Conservation (phyloP, 768 basidiomycete species). For the Lactifluus pinguis region DNA sequence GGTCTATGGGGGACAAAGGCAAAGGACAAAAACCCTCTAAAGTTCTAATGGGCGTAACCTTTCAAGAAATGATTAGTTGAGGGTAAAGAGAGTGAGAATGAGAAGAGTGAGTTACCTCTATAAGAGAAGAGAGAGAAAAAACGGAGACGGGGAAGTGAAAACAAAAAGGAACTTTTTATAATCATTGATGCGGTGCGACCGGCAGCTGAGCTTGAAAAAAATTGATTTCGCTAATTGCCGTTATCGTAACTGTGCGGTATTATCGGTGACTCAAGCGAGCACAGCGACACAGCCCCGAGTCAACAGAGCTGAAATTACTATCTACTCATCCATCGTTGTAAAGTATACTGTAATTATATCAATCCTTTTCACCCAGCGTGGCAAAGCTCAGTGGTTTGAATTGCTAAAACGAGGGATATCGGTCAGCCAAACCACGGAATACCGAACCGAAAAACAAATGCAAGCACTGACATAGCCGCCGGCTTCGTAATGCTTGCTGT, state of each 20-base stretch:
- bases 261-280: not conserved
- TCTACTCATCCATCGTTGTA: not conserved
- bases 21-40: constrained; percentile 63
- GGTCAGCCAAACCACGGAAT: constrained; percentile 18
- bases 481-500: constrained; percentile 92
- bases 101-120: constrained; percentile 27
- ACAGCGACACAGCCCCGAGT: not conserved
- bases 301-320: not conserved
- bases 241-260: not conserved
- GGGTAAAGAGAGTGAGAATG: constrained; percentile 15
- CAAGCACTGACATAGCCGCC: constrained; percentile 71
- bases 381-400: constrained; percentile 44
- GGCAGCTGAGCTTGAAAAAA: constrained; percentile 15
- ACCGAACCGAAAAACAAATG: not conserved
- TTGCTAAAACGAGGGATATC: constrained; percentile 30
- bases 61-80: not conserved
- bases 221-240: not conserved
- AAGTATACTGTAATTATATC: not conserved
- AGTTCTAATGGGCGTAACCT: constrained; percentile 38
- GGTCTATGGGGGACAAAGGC: constrained; percentile 35
- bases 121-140: constrained; percentile 26
- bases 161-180: not conserved
- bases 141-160: constrained; percentile 19
- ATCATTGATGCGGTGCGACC: not conserved
- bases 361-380: constrained; percentile 31